These are phyloP conservation scores for Colletotrichum coccodes DNA, from an alignment of 2,329 filamentous ascomycete genomes.

Conservation along the genomic window DNA sequence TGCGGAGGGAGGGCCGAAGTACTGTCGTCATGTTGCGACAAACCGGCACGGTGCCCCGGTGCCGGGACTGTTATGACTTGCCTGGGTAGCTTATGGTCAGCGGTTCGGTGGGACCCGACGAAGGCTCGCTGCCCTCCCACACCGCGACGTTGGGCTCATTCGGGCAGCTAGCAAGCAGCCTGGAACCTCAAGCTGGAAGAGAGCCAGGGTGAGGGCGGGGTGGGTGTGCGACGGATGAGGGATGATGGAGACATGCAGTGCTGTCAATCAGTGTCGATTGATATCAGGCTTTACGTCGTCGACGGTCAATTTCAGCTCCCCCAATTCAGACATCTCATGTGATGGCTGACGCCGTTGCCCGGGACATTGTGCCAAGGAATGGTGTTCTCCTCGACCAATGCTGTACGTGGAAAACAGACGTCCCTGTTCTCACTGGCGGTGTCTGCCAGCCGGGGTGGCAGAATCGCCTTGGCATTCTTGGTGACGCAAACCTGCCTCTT, in stretches of 20 bases:
- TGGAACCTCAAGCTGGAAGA: not conserved
- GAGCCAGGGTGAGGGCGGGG: not conserved
- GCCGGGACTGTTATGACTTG: slow-evolving; percentile 4
- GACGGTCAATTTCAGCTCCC: slow-evolving; percentile 2
- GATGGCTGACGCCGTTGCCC: not conserved
- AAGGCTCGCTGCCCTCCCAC: not conserved
- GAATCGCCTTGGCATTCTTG: not conserved
- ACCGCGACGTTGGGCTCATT: not conserved
- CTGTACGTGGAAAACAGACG: not conserved
- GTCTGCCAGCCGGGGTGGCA: not conserved
- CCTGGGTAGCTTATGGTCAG: not conserved
- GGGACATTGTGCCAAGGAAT: slow-evolving; percentile 9
- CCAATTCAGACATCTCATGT: slow-evolving; percentile 10
- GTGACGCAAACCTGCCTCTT: slow-evolving; percentile 7
- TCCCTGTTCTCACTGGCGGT: slow-evolving; percentile 1
- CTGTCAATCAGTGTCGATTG: not conserved
- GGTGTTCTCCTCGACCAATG: not conserved
- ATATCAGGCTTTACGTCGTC: slow-evolving; percentile 7
- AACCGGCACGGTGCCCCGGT: slow-evolving; percentile 6
- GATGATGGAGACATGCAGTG: not conserved
- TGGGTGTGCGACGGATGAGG: not conserved
- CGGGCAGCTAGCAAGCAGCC: not conserved
- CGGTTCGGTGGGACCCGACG: not conserved
- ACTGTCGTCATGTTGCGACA: slow-evolving; percentile 9
- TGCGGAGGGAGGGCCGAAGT: slow-evolving; percentile 11